Base-by-base conservation (phyloP, 2,329 filamentous ascomycete genomes). In the Penicillium sp. region DNA sequence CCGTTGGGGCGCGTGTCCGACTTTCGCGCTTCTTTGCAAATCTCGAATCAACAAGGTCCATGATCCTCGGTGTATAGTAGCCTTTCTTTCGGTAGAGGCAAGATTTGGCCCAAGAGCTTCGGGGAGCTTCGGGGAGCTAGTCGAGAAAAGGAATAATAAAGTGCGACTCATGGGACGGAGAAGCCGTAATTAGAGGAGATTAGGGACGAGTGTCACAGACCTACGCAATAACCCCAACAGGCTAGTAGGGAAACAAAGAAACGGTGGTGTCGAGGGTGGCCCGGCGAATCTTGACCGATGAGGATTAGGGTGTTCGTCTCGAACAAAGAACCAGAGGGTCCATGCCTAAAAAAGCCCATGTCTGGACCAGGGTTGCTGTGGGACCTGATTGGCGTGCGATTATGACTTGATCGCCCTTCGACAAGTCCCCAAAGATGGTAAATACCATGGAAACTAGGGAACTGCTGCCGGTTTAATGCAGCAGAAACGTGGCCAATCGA, bases 1-100 rank as follows among this genome's bases (percentile, higher is more conserved):
- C 65, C 26, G 65, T 67, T 26, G 63, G 63, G n/a, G 65, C 65
- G 49, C 65, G 64, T 45, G 63, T 67, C 23, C 63, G 65, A 54
- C 60, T 62, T 26, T 67, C 65, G 21, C 65, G 63, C 58, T 61
- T 67, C 53, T 55, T 65, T 49, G 46, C 7, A 31, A 60, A 42
- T 51, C 50, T 62, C 19, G 55, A 44, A 19, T 62, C 54, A 47
- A 46, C 37, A 39, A 58, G 57, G 7, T 63, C 62, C 65, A 67
- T 67, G 45, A 50, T 51, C 43, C 25, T 46, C n/a, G 6, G 45
- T 45, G 44, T 46, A 42, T 45, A 44, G 39, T 39, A 44, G 43
- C 46, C 23, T 29, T 54, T 39, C 47, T 43, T 50, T 31, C 53
- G 51, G 37, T 49, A 50, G 35, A 44, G 19, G 13, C 8, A 23